Evolutionary conservation across 1,139 yeast species (phyloP).

Genomic region (Hyphopichia buzzinii): DNA sequence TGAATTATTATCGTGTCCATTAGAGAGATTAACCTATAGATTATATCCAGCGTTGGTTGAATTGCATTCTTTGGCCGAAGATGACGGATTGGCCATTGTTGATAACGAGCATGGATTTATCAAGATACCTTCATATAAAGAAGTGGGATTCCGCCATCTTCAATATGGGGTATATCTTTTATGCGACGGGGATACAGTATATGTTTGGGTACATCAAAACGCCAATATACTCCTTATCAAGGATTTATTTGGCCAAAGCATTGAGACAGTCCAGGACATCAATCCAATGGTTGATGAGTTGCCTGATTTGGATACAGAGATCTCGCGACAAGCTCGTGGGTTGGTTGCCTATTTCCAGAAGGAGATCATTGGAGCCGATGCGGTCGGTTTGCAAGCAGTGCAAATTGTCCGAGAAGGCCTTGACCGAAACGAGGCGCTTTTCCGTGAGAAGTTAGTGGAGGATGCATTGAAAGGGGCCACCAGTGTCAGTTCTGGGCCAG

Average conservation of each 20-base stretch:
- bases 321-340: slow-evolving; percentile 67
- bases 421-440: slow-evolving; percentile 61
- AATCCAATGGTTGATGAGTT: slow-evolving; percentile 56
- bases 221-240: slow-evolving; percentile 65
- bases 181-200: slow-evolving; percentile 64
- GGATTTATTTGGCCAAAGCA: slow-evolving; percentile 69
- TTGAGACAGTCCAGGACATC: slow-evolving; percentile 43
- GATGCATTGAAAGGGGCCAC: slow-evolving; percentile 47
- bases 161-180: slow-evolving; percentile 77
- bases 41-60: slow-evolving; percentile 83
- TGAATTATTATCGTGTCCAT: slow-evolving; percentile 53
- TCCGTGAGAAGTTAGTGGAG: slow-evolving; percentile 66
- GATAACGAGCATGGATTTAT: slow-evolving; percentile 47
- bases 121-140: slow-evolving; percentile 49
- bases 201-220: slow-evolving; percentile 69
- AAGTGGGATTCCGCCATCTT: slow-evolving; percentile 45
- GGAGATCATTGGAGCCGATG: slow-evolving; percentile 32
- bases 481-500: slow-evolving; percentile 41
- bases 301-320: slow-evolving; percentile 69
- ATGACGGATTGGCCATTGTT: slow-evolving; percentile 47
- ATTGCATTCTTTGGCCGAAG: slow-evolving; percentile 61
- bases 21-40: slow-evolving; percentile 59
- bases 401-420: slow-evolving; percentile 64
- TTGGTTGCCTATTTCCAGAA: slow-evolving; percentile 52
- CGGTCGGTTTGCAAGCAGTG: slow-evolving; percentile 40